Base-by-base conservation (phyloP, 352 stramenopile species). In the Phytophthora syringae region DNA sequence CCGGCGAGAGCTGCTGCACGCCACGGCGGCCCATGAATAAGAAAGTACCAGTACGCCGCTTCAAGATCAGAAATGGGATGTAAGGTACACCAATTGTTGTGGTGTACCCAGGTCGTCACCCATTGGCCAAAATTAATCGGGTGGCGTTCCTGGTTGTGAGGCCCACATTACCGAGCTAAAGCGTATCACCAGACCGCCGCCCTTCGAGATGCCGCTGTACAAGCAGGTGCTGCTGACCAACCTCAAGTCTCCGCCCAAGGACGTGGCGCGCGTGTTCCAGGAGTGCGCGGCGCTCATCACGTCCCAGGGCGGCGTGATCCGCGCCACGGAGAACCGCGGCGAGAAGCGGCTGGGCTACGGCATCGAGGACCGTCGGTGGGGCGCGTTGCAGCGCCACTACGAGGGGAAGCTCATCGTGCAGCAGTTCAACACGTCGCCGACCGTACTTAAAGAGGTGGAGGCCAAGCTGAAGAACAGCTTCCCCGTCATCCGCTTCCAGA, bases 221-320 rank as follows among this genome's bases (percentile, higher is more conserved):
- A 95, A 95, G 84, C 87, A 95, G 61, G 87, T 95, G 72, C 79
- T 94, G 52, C 64, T 95, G 52, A 94, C 87, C 39, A 95, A 93
- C 76, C 80, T 93, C 69, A 95, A 95, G 84, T 87, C 85, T 34
- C 80, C 87, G 70, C 87, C 87, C 24, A 89, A 89, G 62, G 85
- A 95, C 28, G 85, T 93, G 58, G 85, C 87, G 52, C 74, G 84
- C 56, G 76, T 92, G 45, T 95, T 95, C 69, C 83, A 95, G 74
- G 87, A 95, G 58, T 87, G 80, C 65, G 82, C 87, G 52, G 56
- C 78, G 50, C 60, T 94, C 47, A 87, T 95, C 62, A 88, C 84
- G 39, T 64, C 63, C 11, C 54, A 81, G 10, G 87, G 87, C 52
- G 87, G 87, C 64, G 82, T 95, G 56, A 85, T 95, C 60, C 87